Conservation (phyloP, 345 rosid genomes). For the Salix viminalis region DNA sequence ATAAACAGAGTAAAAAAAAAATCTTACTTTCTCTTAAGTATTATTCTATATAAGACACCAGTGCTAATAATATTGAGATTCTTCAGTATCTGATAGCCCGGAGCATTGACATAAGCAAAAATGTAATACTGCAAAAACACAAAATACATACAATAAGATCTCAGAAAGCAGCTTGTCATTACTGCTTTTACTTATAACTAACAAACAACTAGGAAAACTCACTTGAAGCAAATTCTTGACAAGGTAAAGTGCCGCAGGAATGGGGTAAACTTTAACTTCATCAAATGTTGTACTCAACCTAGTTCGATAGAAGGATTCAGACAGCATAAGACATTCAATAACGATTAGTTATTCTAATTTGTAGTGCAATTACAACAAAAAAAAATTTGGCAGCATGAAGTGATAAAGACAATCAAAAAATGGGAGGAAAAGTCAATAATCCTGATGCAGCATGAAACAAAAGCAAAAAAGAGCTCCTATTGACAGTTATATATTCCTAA, state of each 20-base stretch:
- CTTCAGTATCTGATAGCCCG: constrained; percentile 97
- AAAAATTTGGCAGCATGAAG: background rate
- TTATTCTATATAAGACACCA: constrained; percentile 82
- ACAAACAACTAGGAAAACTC: constrained; percentile 11
- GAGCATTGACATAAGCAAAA: constrained; percentile 95
- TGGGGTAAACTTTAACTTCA: constrained; percentile 86
- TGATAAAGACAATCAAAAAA: background rate
- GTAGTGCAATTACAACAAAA: background rate
- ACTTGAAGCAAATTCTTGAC: constrained; percentile 97
- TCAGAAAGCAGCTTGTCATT: constrained; percentile 4
- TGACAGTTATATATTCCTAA: background rate
- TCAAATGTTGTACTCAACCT: constrained; percentile 85
- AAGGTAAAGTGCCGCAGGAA: constrained; percentile 90
- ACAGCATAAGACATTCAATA: background rate
- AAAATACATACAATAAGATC: constrained; percentile 11
- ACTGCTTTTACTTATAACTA: background rate
- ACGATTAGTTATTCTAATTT: background rate
- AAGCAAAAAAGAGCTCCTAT: too few relatives aligned
- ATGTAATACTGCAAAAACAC: constrained; percentile 75
- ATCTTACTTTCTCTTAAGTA: constrained; percentile 89
- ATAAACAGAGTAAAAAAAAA: background rate
- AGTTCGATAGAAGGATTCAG: constrained; percentile 22
- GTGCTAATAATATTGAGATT: constrained; percentile 94
- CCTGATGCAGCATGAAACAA: too few relatives aligned
- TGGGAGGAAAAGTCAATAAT: too few relatives aligned